Base-by-base conservation (phyloP, 768 basidiomycete genomes). In the Mycena vitilis region DNA sequence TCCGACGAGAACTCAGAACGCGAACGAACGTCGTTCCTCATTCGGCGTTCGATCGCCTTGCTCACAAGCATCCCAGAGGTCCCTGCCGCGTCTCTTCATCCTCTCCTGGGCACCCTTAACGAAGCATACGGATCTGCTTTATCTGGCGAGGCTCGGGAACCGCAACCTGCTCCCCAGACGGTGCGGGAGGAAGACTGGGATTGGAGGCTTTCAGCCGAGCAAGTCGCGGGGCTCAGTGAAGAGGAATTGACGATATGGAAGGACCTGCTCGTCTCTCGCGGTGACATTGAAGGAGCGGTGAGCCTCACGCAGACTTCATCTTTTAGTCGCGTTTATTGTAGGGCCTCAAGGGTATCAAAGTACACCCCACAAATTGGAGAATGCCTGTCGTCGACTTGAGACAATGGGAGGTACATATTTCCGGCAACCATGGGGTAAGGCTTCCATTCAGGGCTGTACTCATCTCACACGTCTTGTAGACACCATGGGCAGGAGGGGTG, bases 211-310 rank as follows among this genome's bases (percentile, higher is more conserved):
- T 40, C 65, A 13, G 13, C 58, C 30, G 44, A 48, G 13, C 65
- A 66, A 30, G 54, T 66, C 38, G 23, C 23, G 36, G 16, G 59
- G 15, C 47, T 60, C 36, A 48, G 42, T 22, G 52, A 66, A 38
- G 58, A 66, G 22, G 65, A 66, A 10, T 18, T 45, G 65, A 56
- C 59, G 23, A 66, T 66, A 55, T 66, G 65, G 65, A 66, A 66
- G 45, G 59, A 60, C 44, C 22, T 66, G 36, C 65, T 66, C 20
- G 52, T 48, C 1, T 60, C 59, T 42, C 52, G 53, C 5, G 16
- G 25, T 5, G 22, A 4, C 15, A 36, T 61, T 55, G 22, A 34
- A 1, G 5, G 7, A 37, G n/a, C 59, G 2, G 65, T 66, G n/a
- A 15, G 59, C 49, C n/a, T 2, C 4, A 1, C n/a, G 8, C 1